phyloP scores from a whole-genome alignment of 2,329 filamentous ascomycete genomes.

The Nigrospora osmanthi region DNA sequence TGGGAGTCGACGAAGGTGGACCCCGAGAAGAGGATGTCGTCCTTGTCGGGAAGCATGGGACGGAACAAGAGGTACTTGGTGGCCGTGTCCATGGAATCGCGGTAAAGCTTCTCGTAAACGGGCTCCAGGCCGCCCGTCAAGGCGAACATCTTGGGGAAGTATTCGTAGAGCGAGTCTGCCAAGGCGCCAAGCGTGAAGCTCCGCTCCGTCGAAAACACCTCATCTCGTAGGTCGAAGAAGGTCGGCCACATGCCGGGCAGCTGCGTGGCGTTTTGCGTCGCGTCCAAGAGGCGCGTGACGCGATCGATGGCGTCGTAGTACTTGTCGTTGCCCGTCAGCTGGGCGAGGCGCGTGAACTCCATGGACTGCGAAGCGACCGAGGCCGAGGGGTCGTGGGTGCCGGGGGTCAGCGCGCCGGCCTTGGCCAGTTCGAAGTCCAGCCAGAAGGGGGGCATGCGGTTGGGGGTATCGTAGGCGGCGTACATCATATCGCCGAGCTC shows the following conservation, averaged over 20 bases:
- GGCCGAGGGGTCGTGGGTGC: conserved; percentile 25
- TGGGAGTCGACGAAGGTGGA: conserved; percentile 2
- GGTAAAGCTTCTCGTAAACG: conserved; percentile 59
- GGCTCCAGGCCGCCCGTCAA: conserved; percentile 56
- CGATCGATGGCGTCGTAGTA: conserved; percentile 72
- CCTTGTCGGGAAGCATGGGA: conserved; percentile 53
- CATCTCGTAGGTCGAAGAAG: conserved; percentile 49
- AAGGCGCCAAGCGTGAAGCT: conserved; percentile 46
- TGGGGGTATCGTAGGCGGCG: conserved; percentile 39
- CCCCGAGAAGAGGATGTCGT: conserved; percentile 51
- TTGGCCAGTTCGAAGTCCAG: conserved; percentile 40
- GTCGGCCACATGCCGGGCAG: conserved; percentile 73
- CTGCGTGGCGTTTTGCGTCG: conserved; percentile 59
- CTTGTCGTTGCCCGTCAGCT: conserved; percentile 59
- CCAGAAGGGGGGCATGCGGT: conserved; percentile 45
- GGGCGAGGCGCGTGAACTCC: conserved; percentile 64
- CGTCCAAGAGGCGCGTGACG: conserved; percentile 62
- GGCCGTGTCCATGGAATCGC: conserved; percentile 48
- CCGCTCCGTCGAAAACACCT: conserved; percentile 27
- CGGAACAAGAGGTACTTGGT: conserved; percentile 60
- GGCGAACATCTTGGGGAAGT: conserved; percentile 53
- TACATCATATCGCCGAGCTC: conserved; percentile 41
- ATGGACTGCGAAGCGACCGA: conserved; percentile 53
- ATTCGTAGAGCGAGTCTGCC: conserved; percentile 52
- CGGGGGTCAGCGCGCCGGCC: conserved; percentile 22